Percentiles rank a stretch among this genome's conserved stretches.
phyloP scores from a whole-genome alignment of 75 land plant species.

The Larix kaempferi region DNA sequence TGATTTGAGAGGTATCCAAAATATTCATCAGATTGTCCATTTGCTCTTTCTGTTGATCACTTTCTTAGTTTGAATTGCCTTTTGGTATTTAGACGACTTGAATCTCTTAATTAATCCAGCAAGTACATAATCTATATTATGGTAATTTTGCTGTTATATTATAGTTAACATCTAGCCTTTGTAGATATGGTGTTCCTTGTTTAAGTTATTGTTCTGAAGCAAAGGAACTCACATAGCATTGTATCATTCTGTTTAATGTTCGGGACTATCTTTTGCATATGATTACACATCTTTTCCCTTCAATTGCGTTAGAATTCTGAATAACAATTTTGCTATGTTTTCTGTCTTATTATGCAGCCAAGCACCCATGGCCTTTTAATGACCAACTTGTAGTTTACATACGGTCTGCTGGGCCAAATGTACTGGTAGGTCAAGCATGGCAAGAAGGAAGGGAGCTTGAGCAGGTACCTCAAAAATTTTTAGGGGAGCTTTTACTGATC shows the following conservation, averaged over 20 bases:
- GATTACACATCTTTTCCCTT: not conserved
- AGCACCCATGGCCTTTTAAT: conserved; percentile 71
- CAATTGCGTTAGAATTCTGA: not conserved
- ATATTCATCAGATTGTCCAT: not conserved
- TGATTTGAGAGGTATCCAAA: not conserved
- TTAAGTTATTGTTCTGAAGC: not conserved
- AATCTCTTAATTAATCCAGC: not conserved
- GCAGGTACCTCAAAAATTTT: conserved; percentile 60
- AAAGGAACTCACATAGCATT: not conserved
- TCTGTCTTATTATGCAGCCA: conserved; percentile 36
- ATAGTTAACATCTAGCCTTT: not conserved
- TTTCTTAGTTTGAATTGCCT: not conserved
- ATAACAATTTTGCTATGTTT: not conserved
- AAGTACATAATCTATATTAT: not conserved
- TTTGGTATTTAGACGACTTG: not conserved
- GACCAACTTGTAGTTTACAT: conserved; percentile 65
- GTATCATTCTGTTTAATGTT: not conserved
- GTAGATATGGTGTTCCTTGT: not conserved
- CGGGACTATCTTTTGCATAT: not conserved
- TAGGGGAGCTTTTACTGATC: conserved; percentile 70
- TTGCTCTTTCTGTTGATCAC: not conserved
- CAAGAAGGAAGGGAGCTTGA: conserved; percentile 53
- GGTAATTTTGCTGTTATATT: not conserved
- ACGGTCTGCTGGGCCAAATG: conserved; percentile 81
- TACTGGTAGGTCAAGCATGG: conserved; percentile 82